These are phyloP conservation scores for Paramecium octaurelia DNA, from an alignment of 73 alveolate species.

Conservation along the genomic window DNA sequence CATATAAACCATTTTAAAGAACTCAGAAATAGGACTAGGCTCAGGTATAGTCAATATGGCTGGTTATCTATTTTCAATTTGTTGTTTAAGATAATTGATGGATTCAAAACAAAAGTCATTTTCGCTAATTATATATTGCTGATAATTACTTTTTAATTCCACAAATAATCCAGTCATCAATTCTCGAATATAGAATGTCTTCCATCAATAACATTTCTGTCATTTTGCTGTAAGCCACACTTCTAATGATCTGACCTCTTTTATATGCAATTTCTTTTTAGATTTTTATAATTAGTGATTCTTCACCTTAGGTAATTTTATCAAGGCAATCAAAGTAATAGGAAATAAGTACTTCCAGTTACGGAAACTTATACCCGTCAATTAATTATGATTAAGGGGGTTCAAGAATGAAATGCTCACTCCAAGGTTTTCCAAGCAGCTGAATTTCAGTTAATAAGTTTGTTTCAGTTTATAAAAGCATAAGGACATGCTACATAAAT, in stretches of 20 bases:
- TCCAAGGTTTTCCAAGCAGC: slow-evolving; percentile 11
- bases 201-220: slow-evolving; percentile 42
- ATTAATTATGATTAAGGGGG: slow-evolving; percentile 33
- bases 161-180: slow-evolving; percentile 34
- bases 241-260: neutral
- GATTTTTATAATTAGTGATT: neutral
- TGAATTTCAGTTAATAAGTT: neutral
- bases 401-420: slow-evolving; percentile 41
- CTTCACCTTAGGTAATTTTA: neutral
- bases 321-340: neutral
- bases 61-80: neutral
- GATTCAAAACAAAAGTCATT: slow-evolving; percentile 23
- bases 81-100: neutral
- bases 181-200: neutral
- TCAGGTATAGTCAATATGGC: neutral
- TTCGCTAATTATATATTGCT: neutral
- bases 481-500: slow-evolving; percentile 23
- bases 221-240: neutral
- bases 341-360: neutral
- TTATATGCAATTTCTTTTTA: neutral
- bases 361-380: neutral
- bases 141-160: slow-evolving; percentile 3
- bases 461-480: slow-evolving; percentile 7
- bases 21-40: slow-evolving; percentile 22
- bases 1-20: neutral